phyloP scores from a whole-genome alignment of 129 eudicot genomes.

The Smallanthus sonchifolius region DNA sequence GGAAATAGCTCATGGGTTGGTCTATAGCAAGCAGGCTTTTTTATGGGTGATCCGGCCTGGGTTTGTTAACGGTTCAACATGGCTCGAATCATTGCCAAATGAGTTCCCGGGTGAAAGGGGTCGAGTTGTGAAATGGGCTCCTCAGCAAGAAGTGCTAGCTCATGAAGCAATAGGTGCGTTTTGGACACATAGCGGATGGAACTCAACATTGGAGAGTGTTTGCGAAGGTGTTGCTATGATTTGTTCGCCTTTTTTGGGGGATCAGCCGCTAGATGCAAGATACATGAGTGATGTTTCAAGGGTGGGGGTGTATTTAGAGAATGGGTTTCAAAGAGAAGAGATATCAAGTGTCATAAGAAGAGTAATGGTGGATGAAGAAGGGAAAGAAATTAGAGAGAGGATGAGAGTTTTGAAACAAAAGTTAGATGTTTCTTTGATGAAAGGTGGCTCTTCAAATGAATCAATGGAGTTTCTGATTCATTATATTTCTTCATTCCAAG shows the following conservation, averaged over 20 bases:
- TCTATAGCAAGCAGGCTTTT: constrained; percentile 36
- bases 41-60: constrained; percentile 47
- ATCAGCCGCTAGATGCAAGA: constrained; percentile 39
- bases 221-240: constrained; percentile 56
- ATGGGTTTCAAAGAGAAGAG: constrained; percentile 24
- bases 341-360: constrained; percentile 22
- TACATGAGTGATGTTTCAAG: constrained; percentile 35
- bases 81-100: constrained; percentile 24
- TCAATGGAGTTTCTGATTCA: constrained; percentile 15
- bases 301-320: constrained; percentile 36
- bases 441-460: constrained; percentile 36
- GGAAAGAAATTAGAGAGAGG: constrained; percentile 23
- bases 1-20: constrained; percentile 48
- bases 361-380: constrained; percentile 32
- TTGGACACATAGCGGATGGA: constrained; percentile 66
- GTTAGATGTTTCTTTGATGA: background rate
- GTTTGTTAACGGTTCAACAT: constrained; percentile 26
- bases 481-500: constrained; percentile 20
- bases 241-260: constrained; percentile 31
- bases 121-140: constrained; percentile 48
- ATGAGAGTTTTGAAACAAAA: constrained; percentile 25
- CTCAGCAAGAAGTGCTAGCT: constrained; percentile 44
- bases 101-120: constrained; percentile 34
- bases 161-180: constrained; percentile 42
- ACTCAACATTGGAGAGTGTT: constrained; percentile 52